phyloP scores from a whole-genome alignment of 345 rosid genomes.

The Boechera divaricarpa region DNA sequence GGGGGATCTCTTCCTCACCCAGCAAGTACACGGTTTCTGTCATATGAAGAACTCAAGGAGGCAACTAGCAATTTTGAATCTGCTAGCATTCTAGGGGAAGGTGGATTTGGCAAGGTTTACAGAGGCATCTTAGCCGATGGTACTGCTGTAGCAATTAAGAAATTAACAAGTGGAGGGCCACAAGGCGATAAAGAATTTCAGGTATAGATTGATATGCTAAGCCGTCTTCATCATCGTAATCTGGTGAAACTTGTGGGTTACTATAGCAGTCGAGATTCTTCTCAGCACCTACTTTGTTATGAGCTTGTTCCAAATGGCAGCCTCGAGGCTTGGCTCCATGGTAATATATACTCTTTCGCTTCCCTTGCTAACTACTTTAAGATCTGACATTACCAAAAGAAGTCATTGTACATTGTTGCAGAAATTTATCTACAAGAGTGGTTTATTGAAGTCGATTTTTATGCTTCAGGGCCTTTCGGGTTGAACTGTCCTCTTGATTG shows the following conservation, averaged over 20 bases:
- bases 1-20: slow-evolving; percentile 85
- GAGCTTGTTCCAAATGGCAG: slow-evolving; percentile 99
- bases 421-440: slow-evolving; percentile 15
- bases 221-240: slow-evolving; percentile 99
- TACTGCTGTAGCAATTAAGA: slow-evolving; percentile 97
- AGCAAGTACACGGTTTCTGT: slow-evolving; percentile 81
- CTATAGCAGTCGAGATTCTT: slow-evolving; percentile 84
- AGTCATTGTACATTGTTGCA: neutral
- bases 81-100: slow-evolving; percentile 93
- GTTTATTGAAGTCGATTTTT: slow-evolving; percentile 12
- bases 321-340: slow-evolving; percentile 98
- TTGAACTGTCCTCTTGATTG: slow-evolving; percentile 92
- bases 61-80: slow-evolving; percentile 93
- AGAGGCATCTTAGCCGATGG: slow-evolving; percentile 97
- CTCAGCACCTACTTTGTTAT: slow-evolving; percentile 91
- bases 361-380: slow-evolving; percentile 19
- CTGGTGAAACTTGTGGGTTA: slow-evolving; percentile 99
- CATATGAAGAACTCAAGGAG: slow-evolving; percentile 93
- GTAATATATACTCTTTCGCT: slow-evolving; percentile 48
- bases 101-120: slow-evolving; percentile 98
- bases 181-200: slow-evolving; percentile 97
- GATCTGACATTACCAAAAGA: neutral
- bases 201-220: slow-evolving; percentile 99
- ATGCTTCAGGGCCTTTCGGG: slow-evolving; percentile 82
- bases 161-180: slow-evolving; percentile 88